Percentiles rank a stretch among this genome's conserved stretches.
Evolutionary conservation across 225 moss, liverwort and hornwort genomes (phyloP).

Genomic region (Neckera pumila): DNA sequence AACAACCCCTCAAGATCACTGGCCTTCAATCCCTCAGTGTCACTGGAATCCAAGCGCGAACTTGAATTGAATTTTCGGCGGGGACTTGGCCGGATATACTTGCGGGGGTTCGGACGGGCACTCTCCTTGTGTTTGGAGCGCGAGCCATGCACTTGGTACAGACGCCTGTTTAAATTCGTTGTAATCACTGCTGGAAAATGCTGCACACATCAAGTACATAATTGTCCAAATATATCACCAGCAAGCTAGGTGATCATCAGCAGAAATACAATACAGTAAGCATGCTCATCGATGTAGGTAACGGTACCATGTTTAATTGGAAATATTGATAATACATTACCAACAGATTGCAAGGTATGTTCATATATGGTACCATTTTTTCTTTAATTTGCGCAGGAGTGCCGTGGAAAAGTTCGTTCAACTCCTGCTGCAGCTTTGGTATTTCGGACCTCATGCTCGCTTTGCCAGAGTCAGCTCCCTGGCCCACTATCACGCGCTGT

Average conservation of each 20-base stretch:
- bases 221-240: too few relatives aligned
- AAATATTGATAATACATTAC: neutral
- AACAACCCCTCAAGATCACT: neutral
- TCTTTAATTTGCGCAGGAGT: slow-evolving; percentile 47
- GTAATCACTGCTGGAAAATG: slow-evolving; percentile 49
- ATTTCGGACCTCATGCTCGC: slow-evolving; percentile 70
- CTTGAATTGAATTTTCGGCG: neutral
- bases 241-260: neutral
- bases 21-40: neutral
- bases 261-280: neutral
- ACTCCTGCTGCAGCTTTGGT: slow-evolving; percentile 69
- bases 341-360: neutral
- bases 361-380: neutral
- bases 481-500: slow-evolving; percentile 52
- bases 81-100: too few relatives aligned
- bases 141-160: slow-evolving; percentile 51
- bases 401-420: slow-evolving; percentile 71
- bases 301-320: neutral
- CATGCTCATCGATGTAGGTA: too few relatives aligned
- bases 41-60: neutral
- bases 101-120: neutral
- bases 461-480: slow-evolving; percentile 51
- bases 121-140: slow-evolving; percentile 33
- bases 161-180: slow-evolving; percentile 43
- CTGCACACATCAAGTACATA: neutral